Base-by-base conservation (phyloP, 306 rosid species). In the Vachellia collinsii region DNA sequence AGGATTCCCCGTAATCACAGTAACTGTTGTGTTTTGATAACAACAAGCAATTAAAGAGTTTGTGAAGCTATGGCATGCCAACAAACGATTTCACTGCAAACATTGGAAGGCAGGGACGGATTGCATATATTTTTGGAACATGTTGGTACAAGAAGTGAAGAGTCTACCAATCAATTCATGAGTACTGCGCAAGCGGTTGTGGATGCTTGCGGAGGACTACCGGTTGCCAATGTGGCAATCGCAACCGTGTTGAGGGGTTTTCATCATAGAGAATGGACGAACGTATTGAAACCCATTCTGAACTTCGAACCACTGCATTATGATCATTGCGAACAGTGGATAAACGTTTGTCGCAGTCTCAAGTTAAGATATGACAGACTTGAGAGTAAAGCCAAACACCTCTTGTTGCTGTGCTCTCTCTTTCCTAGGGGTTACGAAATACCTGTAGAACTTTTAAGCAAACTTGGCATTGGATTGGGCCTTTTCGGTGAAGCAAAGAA, bases 331-430 rank as follows among this genome's bases (percentile, higher is more conserved):
- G n/a, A n/a, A n/a, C n/a, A n/a, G n/a, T n/a, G n/a, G n/a, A n/a
- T n/a, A n/a, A n/a, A n/a, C n/a, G 65, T 75, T 38, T 80, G 51
- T 42, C 22, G 17, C 0, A 76, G 79, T 48, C 1, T 84, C 8
- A 34, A 12, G 1, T 39, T 76, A 50, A 80, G 87, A 61, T 84
- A 36, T 25, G 75, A 80, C 10, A 42, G 70, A 8, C 48, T 44
- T 44, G 48, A 2, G 12, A 11, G 2, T 8, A 10, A 44, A 44
- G 48, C 48, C 48, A 44, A 44, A 44, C 13, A 1, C 44, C 48
- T 44, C 12, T 44, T 44, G 13, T 1, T 44, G 0, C 10, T 44
- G 13, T 44, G 48, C 13, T 44, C 13, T 44, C 13, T 44, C 13
- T 44, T 44, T 11, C 48, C 48, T 3, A 9, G 0, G 2, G 13